These are phyloP conservation scores for Sungouiozyma intestinalis DNA, from an alignment of 805 yeast genomes.

Conservation along the genomic window DNA sequence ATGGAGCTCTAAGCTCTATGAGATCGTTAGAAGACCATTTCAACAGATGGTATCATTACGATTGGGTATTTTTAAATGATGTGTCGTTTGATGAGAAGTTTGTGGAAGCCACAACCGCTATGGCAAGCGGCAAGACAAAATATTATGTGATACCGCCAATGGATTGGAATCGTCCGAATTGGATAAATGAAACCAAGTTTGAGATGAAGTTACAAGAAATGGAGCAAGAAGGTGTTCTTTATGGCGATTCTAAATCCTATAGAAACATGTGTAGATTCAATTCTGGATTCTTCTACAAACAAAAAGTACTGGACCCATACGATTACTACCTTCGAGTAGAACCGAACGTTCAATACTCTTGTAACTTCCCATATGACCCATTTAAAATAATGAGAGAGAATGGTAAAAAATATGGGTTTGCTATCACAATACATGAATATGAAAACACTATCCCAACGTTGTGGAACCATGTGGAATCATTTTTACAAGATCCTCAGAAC, in stretches of 20 bases:
- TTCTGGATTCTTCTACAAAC: conserved; percentile 82
- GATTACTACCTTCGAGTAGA: conserved; percentile 94
- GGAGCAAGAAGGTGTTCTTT: conserved; percentile 41
- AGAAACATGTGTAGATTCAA: conserved; percentile 95
- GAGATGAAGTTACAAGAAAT: conserved; percentile 37
- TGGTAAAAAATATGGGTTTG: conserved; percentile 77
- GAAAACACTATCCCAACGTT: conserved; percentile 76
- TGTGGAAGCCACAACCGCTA: conserved; percentile 45
- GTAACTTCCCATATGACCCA: conserved; percentile 81
- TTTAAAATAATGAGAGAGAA: conserved; percentile 71
- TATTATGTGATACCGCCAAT: conserved; percentile 56
- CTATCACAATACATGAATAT: conserved; percentile 74
- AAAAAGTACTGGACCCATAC: conserved; percentile 56
- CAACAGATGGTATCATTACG: conserved; percentile 54
- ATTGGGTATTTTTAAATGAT: conserved; percentile 75
- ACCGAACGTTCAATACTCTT: conserved; percentile 79
- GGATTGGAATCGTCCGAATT: conserved; percentile 74
- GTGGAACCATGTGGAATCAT: conserved; percentile 67
- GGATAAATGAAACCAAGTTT: conserved; percentile 52
- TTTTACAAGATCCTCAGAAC: conserved; percentile 36
- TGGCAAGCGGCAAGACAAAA: conserved; percentile 53
- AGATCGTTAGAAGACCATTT: conserved; percentile 69
- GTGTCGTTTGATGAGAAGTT: conserved; percentile 57
- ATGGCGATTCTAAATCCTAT: conserved; percentile 57
- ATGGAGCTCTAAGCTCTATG: conserved; percentile 66